Conservation (phyloP, 441 rosid genomes). For the Metrosideros polymorpha region DNA sequence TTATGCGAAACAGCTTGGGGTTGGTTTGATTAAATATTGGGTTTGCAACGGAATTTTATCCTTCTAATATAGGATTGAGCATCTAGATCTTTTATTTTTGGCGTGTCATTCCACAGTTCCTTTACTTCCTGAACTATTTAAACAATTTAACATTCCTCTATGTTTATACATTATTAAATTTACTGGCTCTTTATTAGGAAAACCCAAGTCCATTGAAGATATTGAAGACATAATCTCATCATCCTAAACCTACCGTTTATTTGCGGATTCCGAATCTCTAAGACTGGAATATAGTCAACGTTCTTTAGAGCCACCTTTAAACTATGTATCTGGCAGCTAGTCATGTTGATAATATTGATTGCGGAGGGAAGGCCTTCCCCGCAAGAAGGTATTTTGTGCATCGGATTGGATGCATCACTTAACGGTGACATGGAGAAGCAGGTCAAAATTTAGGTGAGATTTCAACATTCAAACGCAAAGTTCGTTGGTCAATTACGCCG, state of each 20-base stretch:
- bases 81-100: not conserved
- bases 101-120: not conserved
- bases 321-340: not conserved
- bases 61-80: not conserved
- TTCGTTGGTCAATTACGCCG: fast-evolving
- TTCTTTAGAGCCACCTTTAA: not conserved
- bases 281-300: not conserved
- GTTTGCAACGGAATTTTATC: not conserved
- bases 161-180: not conserved
- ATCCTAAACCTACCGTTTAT: not conserved
- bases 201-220: not conserved
- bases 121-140: not conserved
- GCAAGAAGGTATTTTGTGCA: not conserved
- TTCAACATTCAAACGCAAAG: not conserved
- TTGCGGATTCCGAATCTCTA: not conserved
- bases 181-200: not conserved
- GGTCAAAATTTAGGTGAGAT: not conserved
- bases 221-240: not conserved
- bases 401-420: not conserved
- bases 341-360: not conserved
- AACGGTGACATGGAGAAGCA: not conserved
- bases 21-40: not conserved
- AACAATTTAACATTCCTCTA: not conserved
- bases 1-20: fast-evolving
- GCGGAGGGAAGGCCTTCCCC: not conserved